Conservation (phyloP, 148 eudicot genomes). For the Pouteria glomerata region DNA sequence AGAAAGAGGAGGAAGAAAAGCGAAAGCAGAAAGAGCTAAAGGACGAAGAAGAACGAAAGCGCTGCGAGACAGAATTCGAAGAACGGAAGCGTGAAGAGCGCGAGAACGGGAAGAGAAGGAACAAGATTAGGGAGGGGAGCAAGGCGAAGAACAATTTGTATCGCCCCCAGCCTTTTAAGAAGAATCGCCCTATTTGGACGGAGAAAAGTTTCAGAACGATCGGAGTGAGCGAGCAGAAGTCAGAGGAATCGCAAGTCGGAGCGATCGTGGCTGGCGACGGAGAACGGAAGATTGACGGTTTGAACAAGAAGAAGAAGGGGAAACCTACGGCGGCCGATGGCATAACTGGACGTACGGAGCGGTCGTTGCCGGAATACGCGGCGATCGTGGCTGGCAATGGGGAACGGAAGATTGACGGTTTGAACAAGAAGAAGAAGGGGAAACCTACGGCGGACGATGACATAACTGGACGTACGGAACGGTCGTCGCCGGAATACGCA, state of each 20-base stretch:
- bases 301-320: background rate
- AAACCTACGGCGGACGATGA: background rate
- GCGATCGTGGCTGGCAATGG: background rate
- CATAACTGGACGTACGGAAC: background rate
- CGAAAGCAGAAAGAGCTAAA: background rate
- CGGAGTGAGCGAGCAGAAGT: background rate
- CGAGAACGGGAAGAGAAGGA: background rate
- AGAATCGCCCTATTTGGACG: background rate
- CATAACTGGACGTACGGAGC: background rate
- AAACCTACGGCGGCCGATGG: background rate
- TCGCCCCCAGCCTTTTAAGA: background rate
- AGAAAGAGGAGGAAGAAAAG: conserved; percentile 1
- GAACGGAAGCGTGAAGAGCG: background rate
- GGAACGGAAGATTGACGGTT: background rate
- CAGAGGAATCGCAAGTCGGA: background rate
- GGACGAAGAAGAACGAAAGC: background rate
- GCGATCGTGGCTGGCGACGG: background rate
- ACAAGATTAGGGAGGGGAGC: background rate
- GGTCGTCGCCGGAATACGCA: background rate
- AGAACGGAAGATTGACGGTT: background rate
- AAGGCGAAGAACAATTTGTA: background rate
- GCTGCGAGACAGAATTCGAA: background rate
- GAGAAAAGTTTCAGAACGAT: background rate
- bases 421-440: background rate
- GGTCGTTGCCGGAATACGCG: background rate